Evolutionary conservation across 106 monocot species (phyloP).

Genomic region (Chionographis japonica): DNA sequence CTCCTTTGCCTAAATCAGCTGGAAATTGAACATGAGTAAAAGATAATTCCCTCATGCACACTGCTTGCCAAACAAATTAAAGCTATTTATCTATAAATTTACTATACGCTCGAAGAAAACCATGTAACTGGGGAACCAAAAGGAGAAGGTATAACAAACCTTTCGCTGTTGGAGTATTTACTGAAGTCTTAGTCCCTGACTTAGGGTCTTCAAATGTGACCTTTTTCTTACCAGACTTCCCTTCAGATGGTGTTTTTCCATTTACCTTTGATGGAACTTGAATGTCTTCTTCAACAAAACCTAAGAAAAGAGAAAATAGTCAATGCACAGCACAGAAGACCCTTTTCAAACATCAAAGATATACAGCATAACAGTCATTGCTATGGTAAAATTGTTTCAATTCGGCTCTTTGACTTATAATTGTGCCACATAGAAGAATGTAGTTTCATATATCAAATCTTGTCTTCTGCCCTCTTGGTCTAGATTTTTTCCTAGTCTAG

Average conservation of each 20-base stretch:
- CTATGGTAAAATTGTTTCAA: too few species aligned
- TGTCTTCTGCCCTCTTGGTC: too few species aligned
- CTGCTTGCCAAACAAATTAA: background rate
- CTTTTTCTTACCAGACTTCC: slow-evolving; percentile 25
- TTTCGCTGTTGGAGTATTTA: slow-evolving; percentile 17
- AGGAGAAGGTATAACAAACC: slow-evolving; percentile 15
- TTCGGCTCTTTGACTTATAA: too few species aligned
- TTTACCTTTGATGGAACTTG: slow-evolving; percentile 14
- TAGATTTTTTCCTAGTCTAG: too few species aligned
- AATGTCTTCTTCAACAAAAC: slow-evolving; percentile 23
- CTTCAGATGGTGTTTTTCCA: slow-evolving; percentile 22
- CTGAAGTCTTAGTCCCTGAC: slow-evolving; percentile 23
- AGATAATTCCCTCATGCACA: background rate
- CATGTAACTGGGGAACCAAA: background rate
- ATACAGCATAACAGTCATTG: background rate
- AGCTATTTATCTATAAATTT: background rate
- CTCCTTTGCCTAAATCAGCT: slow-evolving; percentile 42
- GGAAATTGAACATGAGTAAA: slow-evolving; percentile 6
- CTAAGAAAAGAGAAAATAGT: slow-evolving; percentile 17
- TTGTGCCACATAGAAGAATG: too few species aligned
- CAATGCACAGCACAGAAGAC: background rate
- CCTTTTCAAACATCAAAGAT: background rate
- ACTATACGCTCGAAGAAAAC: background rate
- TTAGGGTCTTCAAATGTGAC: slow-evolving; percentile 17
- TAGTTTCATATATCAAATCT: too few species aligned